Evolutionary conservation across 129 eudicot species (phyloP).

Genomic region (Ambrosia artemisiifolia): DNA sequence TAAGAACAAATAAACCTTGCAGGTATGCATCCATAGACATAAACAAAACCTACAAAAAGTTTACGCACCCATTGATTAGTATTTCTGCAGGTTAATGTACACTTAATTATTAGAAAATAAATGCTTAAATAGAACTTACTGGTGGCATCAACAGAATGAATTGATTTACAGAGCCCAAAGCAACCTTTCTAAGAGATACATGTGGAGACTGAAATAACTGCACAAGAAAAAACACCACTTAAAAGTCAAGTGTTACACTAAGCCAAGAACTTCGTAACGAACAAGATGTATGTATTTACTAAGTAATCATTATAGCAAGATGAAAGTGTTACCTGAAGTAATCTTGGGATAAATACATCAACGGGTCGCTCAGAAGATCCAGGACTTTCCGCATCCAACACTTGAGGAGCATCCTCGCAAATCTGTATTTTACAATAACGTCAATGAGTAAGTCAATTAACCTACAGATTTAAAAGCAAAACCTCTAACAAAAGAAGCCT

Average conservation of each 20-base stretch:
- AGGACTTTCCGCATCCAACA: conserved; percentile 76
- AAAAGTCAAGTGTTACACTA: too few species aligned
- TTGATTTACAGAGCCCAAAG: conserved; percentile 89
- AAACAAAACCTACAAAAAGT: too few species aligned
- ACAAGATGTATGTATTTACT: not conserved
- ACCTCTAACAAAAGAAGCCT: not conserved
- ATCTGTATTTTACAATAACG: conserved; percentile 45
- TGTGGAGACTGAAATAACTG: conserved; percentile 93
- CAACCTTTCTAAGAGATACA: conserved; percentile 68
- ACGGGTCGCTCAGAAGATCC: conserved; percentile 90
- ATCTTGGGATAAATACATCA: conserved; percentile 79
- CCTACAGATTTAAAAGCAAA: not conserved
- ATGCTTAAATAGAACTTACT: conserved; percentile 45
- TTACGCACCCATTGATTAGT: too few species aligned
- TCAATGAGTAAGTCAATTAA: conserved; percentile 7
- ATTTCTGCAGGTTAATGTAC: too few species aligned
- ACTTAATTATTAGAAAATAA: conserved; percentile 9
- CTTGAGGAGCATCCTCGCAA: conserved; percentile 92
- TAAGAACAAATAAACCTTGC: too few species aligned
- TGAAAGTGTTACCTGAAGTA: conserved; percentile 49
- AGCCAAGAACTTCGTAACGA: not conserved
- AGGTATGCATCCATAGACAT: too few species aligned
- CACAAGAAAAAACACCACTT: conserved; percentile 8
- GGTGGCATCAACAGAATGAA: conserved; percentile 91
- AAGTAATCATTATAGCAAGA: conserved; percentile 5